A percentile compares a stretch with the other conserved stretches of the same genome.
phyloP scores from a whole-genome alignment of 2,329 filamentous ascomycete species.

The Botrytis pseudocinerea region DNA sequence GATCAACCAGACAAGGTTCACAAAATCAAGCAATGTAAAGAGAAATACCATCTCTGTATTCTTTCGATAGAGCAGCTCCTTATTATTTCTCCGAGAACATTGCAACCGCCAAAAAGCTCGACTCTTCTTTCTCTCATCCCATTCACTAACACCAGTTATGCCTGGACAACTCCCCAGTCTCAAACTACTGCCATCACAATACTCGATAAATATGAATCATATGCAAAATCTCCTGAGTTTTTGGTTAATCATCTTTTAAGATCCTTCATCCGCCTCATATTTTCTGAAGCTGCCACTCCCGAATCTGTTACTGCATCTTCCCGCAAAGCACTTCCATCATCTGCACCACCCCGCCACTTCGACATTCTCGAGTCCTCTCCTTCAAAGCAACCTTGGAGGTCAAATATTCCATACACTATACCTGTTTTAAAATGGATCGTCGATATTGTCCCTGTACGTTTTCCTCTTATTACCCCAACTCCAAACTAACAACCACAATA shows the following conservation, averaged over 20 bases:
- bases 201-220: slow-evolving; percentile 36
- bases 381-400: slow-evolving; percentile 62
- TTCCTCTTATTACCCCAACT: slow-evolving; percentile 12
- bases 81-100: neutral
- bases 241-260: slow-evolving; percentile 60
- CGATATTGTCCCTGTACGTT: slow-evolving; percentile 49
- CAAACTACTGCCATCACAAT: slow-evolving; percentile 41
- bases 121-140: slow-evolving; percentile 42
- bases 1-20: neutral
- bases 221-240: slow-evolving; percentile 41
- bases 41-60: slow-evolving; percentile 30
- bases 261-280: slow-evolving; percentile 65
- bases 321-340: slow-evolving; percentile 52
- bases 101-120: neutral
- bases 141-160: slow-evolving; percentile 40
- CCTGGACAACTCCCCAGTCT: slow-evolving; percentile 45
- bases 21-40: slow-evolving; percentile 23
- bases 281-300: slow-evolving; percentile 55
- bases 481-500: neutral
- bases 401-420: slow-evolving; percentile 51
- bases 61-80: slow-evolving; percentile 24
- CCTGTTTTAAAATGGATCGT: slow-evolving; percentile 65
- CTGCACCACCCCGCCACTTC: slow-evolving; percentile 43
- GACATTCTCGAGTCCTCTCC: slow-evolving; percentile 45
- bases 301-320: slow-evolving; percentile 57